Base-by-base conservation (phyloP, 208 protist genomes). In the Trypanosoma conorhini region DNA sequence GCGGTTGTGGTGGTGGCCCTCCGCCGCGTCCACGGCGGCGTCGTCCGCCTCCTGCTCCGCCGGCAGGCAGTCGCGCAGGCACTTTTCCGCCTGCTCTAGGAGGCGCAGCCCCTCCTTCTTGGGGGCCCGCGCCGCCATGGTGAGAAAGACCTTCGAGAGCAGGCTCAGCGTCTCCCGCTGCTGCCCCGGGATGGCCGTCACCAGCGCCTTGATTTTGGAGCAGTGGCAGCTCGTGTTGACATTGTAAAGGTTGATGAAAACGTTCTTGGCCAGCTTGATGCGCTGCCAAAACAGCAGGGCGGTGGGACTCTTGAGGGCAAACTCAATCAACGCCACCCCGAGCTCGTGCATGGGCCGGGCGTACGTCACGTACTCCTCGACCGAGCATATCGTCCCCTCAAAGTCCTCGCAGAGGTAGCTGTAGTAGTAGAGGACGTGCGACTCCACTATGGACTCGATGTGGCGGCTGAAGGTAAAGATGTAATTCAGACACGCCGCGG, bases 301-400 rank as follows among this genome's bases (percentile, higher is more conserved):
- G 44, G 92, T 87, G 51, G 86, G 74, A 72, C 83, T 91, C 76
- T 90, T 88, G 10, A 96, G 81, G 7, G 91, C 91, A 71, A 86
- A 89, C 74, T 96, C 89, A 31, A 94, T 85, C 60, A 89, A 80
- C 67, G 92, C 79, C 21, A 80, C 72, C 26, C 88, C 88, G 50
- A 93, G 72, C 30, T 82, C 82, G 70, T 93, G 85, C 61, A 96
- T 79, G 3, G 91, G 88, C 7, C 91, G 82, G 31, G 84, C 82
- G 76, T 86, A 91, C 55, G 84, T 79, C 33, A 93, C 87, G 76
- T 94, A 96, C 74, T 96, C 88, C 60, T 92, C 88, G 13, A 96
- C 82, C 30, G 86, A 91, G 55, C 79, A 81, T 48, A 94, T 91
- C 26, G 85, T 81, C 5, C 85, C 91, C 46, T 93, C 87, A 42